phyloP scores from a whole-genome alignment of 768 basidiomycete species.

The Macrolepiota albuminosa region DNA sequence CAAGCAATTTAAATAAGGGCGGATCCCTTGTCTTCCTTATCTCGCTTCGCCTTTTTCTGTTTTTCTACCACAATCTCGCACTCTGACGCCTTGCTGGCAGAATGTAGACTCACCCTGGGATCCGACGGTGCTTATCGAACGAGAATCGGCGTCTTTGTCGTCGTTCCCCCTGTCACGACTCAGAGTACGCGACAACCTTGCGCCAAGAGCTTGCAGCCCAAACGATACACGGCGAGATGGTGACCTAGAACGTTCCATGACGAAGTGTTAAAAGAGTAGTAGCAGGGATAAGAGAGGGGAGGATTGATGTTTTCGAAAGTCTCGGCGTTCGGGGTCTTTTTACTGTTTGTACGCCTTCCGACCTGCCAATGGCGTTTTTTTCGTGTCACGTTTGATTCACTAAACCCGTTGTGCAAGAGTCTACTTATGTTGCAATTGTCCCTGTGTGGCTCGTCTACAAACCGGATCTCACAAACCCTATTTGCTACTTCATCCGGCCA shows the following conservation, averaged over 20 bases:
- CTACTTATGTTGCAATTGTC: not conserved
- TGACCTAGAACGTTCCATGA: conserved; percentile 4
- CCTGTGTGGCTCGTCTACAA: not conserved
- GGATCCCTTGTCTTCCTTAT: conserved; percentile 3
- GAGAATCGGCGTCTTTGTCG: conserved; percentile 5
- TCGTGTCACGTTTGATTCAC: not conserved
- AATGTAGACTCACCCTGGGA: conserved; percentile 5
- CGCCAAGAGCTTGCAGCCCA: conserved; percentile 7
- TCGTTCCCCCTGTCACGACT: conserved; percentile 7
- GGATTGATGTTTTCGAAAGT: not conserved
- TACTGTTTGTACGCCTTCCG: conserved; percentile 4
- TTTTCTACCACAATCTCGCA: not conserved
- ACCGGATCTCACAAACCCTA: not conserved
- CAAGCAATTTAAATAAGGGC: not conserved
- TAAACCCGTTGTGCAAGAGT: not conserved
- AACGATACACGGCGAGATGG: conserved; percentile 11
- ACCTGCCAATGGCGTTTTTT: conserved; percentile 6
- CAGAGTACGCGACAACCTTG: conserved; percentile 11
- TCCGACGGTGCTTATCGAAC: conserved; percentile 4
- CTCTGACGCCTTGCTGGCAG: not conserved
- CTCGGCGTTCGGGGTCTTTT: not conserved
- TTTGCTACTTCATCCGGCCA: not conserved
- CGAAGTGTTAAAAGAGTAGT: not conserved
- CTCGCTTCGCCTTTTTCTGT: not conserved
- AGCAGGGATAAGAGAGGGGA: not conserved